phyloP scores from a whole-genome alignment of 305 asterid genomes.

The Fraxinus albicans region DNA sequence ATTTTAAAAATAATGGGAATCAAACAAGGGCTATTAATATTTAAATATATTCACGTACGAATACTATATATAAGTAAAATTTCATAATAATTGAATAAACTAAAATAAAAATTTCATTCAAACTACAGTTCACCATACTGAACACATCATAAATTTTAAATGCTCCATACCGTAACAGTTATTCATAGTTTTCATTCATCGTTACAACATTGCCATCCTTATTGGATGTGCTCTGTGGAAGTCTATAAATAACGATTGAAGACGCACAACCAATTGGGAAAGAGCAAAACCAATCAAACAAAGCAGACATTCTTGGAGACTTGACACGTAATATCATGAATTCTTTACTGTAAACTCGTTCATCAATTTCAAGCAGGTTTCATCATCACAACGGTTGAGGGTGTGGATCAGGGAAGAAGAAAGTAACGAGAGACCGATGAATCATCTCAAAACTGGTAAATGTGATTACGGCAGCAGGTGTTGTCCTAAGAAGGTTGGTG shows the following conservation, averaged over 20 bases:
- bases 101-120: no score
- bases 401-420: constrained; percentile 72
- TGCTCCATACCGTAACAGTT: neutral
- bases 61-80: no score
- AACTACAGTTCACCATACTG: no score
- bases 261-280: neutral
- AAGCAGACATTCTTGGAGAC: neutral
- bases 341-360: neutral
- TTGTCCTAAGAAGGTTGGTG: constrained; percentile 79
- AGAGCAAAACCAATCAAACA: neutral
- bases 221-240: neutral
- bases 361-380: neutral
- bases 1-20: no score
- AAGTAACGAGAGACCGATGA: constrained; percentile 68
- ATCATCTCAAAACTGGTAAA: constrained; percentile 97
- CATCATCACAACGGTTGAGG: constrained; percentile 52
- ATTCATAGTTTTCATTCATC: neutral
- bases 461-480: constrained; percentile 94
- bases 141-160: no score
- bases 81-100: no score
- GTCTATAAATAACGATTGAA: neutral
- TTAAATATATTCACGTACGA: no score
- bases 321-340: neutral
- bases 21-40: no score
- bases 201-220: neutral